Evolutionary conservation across 1,284 basidiomycete species (phyloP), one percentile per base, ranked within the genome.

Genomic region (Veloporphyrellus conicus): DNA sequence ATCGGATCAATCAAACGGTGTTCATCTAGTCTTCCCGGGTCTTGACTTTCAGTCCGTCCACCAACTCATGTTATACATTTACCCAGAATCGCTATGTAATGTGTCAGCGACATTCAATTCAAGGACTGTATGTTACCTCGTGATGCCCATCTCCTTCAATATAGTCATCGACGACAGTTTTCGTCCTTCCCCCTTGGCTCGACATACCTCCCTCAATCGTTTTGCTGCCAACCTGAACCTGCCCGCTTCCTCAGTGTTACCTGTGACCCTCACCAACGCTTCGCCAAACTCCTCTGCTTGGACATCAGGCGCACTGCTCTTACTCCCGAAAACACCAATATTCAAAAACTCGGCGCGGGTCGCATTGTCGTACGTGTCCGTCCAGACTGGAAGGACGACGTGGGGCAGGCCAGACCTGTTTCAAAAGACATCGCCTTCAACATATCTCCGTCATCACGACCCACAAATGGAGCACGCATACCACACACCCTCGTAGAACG

Each of bases 311-410:
- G 23, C 23, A 25, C 23, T 25, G 23, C 23, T 25, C 8, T 25
- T 25, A 25, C 23, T 25, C 23, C 23, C 23, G 23, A 25, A 25
- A 5, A 25, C 23, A 8, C 23, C 23, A 8, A 25, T 25, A 4
- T 56, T 47, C 31, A 58, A n/a, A 28, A 33, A 46, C 35, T 57
- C 57, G 0, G 18, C 45, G 11, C 45, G 45, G 3, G 15, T 12
- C 1, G 44, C 54, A 20, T 40, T 49, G 10, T 56, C 54, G 19
- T 42, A 56, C 4, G 54, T 59, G 31, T 59, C 57, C 20, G 4
- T 27, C 55, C 50, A 57, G 8, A 43, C 47, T 1, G 55, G 43
- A 20, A 57, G 51, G 12, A 56, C 38, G 14, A 54, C 32, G 11
- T 54, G 52, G 0, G 52, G 43, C 2, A 38, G 3, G 1, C 54